Base-by-base conservation (phyloP, 495 filamentous ascomycete genomes). In the Penicillium longicatenatum region DNA sequence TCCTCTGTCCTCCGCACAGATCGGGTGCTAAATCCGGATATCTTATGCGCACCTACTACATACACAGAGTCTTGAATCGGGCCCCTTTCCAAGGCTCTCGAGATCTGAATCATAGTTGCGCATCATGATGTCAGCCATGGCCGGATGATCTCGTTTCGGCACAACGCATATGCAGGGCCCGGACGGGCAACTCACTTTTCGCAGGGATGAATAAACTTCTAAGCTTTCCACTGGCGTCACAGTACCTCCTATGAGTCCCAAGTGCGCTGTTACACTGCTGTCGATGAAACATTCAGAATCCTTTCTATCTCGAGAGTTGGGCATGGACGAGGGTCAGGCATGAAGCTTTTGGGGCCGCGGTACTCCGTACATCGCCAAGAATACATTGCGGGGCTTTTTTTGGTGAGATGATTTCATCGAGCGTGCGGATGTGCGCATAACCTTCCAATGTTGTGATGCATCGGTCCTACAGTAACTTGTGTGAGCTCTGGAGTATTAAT, bases 141-240 rank as follows among this genome's bases (percentile, higher is more conserved):
- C 3, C 14, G 17, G 2, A 19, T 50, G 47, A 46, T 22, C 43
- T 46, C n/a, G 29, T 26, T 30, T 50, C 47, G n/a, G 17, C 9
- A 50, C 11, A n/a, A 35, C 16, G 45, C 26, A 50, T 50, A 31
- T 50, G 47, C 47, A 50, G 47, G 47, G 47, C 47, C 29, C 24
- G 16, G 26, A 50, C n/a, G 17, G 2, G 16, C 24, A 3, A 33
- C 47, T 33, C 17, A 6, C 47, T 11, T 50, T 33, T 29, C 22
- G 24, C 29, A 19, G 47, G 47, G 29, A 19, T 14, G 5, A 19
- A 20, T 19, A 24, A 24, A 22, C 47, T 50, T 24, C n/a, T 33
- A 12, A 33, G 20, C 16, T 24, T 50, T 21, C 24, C 22, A 19
- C 16, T 31, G 16, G 8, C 22, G 47, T 19, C 47, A 50, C 30